Evolutionary conservation across 179 eudicot species (phyloP).

Genomic region (Corrigiola litoralis): DNA sequence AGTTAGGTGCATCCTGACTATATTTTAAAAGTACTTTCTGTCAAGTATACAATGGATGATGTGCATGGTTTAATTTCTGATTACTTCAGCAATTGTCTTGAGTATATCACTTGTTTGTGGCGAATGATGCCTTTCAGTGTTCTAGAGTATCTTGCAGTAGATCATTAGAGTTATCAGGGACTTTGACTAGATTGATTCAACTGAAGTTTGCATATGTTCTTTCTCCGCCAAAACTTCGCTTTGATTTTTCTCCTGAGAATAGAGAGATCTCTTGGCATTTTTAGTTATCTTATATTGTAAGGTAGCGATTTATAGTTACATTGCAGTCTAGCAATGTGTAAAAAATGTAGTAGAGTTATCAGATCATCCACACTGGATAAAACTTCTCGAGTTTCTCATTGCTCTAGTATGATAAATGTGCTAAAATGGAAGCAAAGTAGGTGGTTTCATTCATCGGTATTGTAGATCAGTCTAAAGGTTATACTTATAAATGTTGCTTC

Average conservation of each 20-base stretch:
- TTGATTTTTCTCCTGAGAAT: not conserved
- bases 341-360: no score
- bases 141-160: not conserved
- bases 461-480: no score
- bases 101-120: not conserved
- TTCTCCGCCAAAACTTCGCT: not conserved
- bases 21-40: not conserved
- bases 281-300: no score
- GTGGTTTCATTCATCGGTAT: no score
- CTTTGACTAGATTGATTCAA: not conserved
- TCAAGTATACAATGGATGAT: no score
- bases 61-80: not conserved
- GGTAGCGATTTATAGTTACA: no score
- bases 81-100: not conserved
- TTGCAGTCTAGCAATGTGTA: no score
- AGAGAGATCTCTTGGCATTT: not conserved
- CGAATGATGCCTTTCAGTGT: not conserved
- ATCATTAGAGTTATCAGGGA: not conserved
- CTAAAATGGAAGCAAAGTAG: no score
- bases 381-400: no score
- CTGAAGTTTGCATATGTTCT: not conserved
- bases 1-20: slow-evolving; percentile 39
- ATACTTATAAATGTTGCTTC: no score
- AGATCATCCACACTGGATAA: no score
- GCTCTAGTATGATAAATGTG: no score